A percentile compares a stretch with the other conserved stretches of the same genome.
Evolutionary conservation across 2,329 filamentous ascomycete genomes (phyloP).

Genomic region (Cladorrhinum sp.): DNA sequence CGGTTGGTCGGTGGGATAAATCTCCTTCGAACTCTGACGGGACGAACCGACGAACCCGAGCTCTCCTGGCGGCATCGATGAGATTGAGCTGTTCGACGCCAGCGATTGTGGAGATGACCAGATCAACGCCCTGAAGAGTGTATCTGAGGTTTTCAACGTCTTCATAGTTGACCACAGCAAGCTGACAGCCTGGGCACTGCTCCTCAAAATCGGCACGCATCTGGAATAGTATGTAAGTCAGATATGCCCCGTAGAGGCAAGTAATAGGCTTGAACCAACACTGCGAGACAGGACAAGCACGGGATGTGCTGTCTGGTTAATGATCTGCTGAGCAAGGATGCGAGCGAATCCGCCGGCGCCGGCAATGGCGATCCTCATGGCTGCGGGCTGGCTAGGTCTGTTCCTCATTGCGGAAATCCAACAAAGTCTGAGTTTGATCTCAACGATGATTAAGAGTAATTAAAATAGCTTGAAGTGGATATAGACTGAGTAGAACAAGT

Average conservation of each 20-base stretch:
- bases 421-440: background rate
- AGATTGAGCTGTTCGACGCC: conserved; percentile 65
- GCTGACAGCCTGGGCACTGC: conserved; percentile 56
- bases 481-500: background rate
- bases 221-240: conserved; percentile 36
- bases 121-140: conserved; percentile 67
- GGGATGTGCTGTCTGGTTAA: conserved; percentile 63
- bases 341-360: conserved; percentile 45
- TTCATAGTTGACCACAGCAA: conserved; percentile 66
- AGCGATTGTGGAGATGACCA: conserved; percentile 71
- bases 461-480: background rate
- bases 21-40: conserved; percentile 73
- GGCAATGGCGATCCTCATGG: conserved; percentile 50
- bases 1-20: conserved; percentile 50
- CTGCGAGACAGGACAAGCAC: conserved; percentile 67
- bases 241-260: background rate
- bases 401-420: conserved; percentile 21
- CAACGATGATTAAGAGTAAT: background rate
- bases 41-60: conserved; percentile 65
- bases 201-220: conserved; percentile 50
- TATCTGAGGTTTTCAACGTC: conserved; percentile 57
- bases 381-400: conserved; percentile 25
- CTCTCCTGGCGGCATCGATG: conserved; percentile 66
- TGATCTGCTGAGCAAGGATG: conserved; percentile 52
- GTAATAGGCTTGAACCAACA: conserved; percentile 40